Conservation (phyloP, 108 stramenopile species). For the Cyclotella sp. region DNA sequence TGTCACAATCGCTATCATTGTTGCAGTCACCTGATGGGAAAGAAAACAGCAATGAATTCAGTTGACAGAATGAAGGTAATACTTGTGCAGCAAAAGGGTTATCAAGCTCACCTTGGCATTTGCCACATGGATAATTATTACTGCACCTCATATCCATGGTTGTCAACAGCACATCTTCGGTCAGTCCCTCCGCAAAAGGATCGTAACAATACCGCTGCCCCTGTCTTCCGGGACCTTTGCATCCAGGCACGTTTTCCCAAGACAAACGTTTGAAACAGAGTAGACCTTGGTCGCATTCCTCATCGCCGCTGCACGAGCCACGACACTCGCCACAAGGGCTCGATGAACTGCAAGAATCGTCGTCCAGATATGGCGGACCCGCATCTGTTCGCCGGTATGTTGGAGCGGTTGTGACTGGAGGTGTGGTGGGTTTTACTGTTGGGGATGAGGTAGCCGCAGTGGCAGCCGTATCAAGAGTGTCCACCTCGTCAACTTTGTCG, state of each 20-base stretch:
- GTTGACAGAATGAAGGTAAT: not conserved
- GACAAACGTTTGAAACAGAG: conserved; percentile 21
- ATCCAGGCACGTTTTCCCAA: conserved; percentile 25
- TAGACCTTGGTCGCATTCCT: conserved; percentile 20
- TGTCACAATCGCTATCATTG: conserved; percentile 23
- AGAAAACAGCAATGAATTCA: not conserved
- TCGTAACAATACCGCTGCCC: conserved; percentile 34
- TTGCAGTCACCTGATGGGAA: conserved; percentile 25
- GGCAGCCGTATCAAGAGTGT: not conserved
- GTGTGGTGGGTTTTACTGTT: conserved; percentile 7
- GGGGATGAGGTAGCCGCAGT: conserved; percentile 8
- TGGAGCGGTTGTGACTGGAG: not conserved
- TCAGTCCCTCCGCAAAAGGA: conserved; percentile 24
- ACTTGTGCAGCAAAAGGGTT: not conserved
- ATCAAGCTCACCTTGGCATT: conserved; percentile 21
- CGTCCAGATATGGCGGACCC: not conserved
- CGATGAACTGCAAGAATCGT: not conserved
- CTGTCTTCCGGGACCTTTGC: conserved; percentile 21
- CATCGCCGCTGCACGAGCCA: conserved; percentile 23
- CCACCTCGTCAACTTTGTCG: not conserved
- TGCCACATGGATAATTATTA: conserved; percentile 13
- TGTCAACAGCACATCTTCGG: conserved; percentile 2
- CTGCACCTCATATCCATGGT: conserved; percentile 22
- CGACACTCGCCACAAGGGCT: conserved; percentile 13
- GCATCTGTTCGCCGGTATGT: not conserved